Evolutionary conservation across 805 yeast species (phyloP), one percentile per base, ranked within the genome.

Genomic region (Yarrowia osloensis): DNA sequence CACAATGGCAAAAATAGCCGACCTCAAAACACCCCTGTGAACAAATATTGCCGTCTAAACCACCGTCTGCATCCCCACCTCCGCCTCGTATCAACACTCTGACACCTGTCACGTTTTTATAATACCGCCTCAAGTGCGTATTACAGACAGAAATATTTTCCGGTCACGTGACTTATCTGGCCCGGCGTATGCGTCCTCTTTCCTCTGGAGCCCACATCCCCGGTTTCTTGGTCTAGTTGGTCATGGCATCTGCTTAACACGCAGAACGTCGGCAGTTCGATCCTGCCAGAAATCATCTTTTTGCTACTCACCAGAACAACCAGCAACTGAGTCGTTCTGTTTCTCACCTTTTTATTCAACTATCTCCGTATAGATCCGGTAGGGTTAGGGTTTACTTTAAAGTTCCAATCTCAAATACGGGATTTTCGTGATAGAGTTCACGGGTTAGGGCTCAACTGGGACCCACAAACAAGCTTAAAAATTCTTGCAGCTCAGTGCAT

Each of bases 261-360:
- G 97, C 97, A 91, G 93, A 90, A 89, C 91, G 97, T 92, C 97
- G 97, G 97, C 97, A 91, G 97, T 92, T 92, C 97, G 97, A 92
- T 90, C 97, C 97, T 91, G 97, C 66, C 54, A 44, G 44, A 61
- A 46, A 61, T 61, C 66, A 61, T 22, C 21, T 61, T 61, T 61
- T 57, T 50, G 50, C 31, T 24, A 1, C 1, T 11, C 15, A 9
- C 26, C 6, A 4, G 15, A 40, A 4, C 42, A 8, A n/a, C n/a
- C n/a, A n/a, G n/a, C n/a, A n/a, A n/a, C n/a, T n/a, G n/a, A n/a
- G n/a, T n/a, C n/a, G n/a, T n/a, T 11, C 33, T 9, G 31, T 46
- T 24, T 33, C 37, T 37, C 37, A 29, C 37, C 52, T 19, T 13
- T 29, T 47, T 47, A 12, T 29, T 47, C 49, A 17, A 19, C 4